Percentiles rank a stretch among this genome's conserved stretches.
These are phyloP conservation scores for Heritiera littoralis DNA, from an alignment of 345 rosid species.

Conservation along the genomic window DNA sequence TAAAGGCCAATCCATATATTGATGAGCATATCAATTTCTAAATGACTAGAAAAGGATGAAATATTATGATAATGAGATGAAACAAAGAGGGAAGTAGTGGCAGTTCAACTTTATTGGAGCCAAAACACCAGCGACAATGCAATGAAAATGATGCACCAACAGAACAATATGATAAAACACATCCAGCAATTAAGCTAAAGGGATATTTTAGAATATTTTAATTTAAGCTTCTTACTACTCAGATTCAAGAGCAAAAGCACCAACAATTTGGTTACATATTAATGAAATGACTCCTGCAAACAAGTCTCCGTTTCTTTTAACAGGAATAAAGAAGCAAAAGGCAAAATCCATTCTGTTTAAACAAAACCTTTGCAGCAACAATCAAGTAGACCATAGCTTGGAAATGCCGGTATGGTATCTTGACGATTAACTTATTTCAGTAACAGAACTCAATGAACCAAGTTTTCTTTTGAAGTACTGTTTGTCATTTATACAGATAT, in stretches of 20 bases:
- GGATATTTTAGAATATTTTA: background rate
- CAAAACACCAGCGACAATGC: background rate
- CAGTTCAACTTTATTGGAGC: background rate
- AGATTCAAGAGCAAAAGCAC: background rate
- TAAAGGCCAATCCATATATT: background rate
- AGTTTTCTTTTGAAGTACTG: background rate
- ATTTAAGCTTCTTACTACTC: background rate
- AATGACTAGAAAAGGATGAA: background rate
- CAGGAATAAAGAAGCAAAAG: too few relatives aligned
- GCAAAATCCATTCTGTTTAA: too few relatives aligned
- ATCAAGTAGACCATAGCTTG: background rate
- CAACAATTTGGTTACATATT: too few relatives aligned
- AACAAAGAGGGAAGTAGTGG: background rate
- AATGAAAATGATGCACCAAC: background rate
- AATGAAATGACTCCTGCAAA: too few relatives aligned
- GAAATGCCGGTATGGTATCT: background rate
- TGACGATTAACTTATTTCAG: background rate
- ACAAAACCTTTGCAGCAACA: background rate
- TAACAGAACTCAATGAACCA: background rate
- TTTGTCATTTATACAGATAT: background rate
- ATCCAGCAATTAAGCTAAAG: background rate
- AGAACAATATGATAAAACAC: background rate
- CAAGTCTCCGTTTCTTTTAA: too few relatives aligned
- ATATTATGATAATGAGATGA: background rate
- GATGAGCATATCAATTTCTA: background rate